These are phyloP conservation scores for Solanum virginianum DNA, from an alignment of 257 asterid genomes.

Conservation along the genomic window DNA sequence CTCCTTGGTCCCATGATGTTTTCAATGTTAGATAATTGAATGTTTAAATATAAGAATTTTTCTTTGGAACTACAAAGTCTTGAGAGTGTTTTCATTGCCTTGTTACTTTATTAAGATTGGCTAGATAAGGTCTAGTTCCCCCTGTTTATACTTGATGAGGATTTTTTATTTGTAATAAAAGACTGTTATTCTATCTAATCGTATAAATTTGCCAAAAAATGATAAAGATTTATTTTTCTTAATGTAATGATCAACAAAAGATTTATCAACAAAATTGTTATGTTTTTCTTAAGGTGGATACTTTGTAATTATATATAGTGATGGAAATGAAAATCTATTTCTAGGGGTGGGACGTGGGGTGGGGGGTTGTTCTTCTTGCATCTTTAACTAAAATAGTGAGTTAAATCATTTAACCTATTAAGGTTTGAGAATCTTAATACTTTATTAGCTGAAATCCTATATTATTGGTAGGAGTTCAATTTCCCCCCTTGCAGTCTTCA, in stretches of 20 bases:
- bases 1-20: not conserved
- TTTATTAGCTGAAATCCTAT: too few relatives aligned
- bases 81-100: not conserved
- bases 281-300: not conserved
- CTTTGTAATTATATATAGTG: too few relatives aligned
- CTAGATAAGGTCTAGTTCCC: not conserved
- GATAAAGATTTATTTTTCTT: not conserved
- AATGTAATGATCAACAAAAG: not conserved
- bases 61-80: not conserved
- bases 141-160: too few relatives aligned
- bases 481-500: too few relatives aligned
- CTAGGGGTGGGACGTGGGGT: too few relatives aligned
- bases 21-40: not conserved
- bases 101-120: not conserved
- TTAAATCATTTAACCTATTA: not conserved
- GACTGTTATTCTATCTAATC: not conserved
- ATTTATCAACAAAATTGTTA: too few relatives aligned
- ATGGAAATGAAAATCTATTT: not conserved
- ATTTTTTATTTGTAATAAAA: not conserved
- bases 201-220: too few relatives aligned
- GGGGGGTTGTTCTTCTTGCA: not conserved
- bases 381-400: not conserved
- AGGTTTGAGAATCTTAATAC: too few relatives aligned
- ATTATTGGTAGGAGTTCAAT: too few relatives aligned
- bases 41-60: not conserved